Percentiles rank a stretch among this genome's conserved stretches.
These are phyloP conservation scores for Neurospora sp. DNA, from an alignment of 495 filamentous ascomycete genomes.

Conservation along the genomic window DNA sequence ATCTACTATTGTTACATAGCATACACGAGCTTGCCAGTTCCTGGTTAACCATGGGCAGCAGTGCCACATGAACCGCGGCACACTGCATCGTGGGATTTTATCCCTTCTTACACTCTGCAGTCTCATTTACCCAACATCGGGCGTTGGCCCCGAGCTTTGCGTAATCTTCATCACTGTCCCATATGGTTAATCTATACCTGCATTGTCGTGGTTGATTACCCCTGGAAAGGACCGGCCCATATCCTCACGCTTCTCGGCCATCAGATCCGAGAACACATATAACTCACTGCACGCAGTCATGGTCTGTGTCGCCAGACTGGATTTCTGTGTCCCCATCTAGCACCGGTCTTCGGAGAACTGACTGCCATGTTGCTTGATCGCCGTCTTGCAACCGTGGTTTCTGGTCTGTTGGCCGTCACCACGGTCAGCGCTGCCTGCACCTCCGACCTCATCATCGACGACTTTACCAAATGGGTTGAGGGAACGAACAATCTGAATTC, in stretches of 20 bases:
- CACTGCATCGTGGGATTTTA: conserved; percentile 16
- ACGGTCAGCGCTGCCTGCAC: conserved; percentile 31
- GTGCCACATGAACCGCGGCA: not conserved
- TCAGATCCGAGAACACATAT: not conserved
- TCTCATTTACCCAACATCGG: conserved; percentile 11
- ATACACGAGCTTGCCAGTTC: not conserved
- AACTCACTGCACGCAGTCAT: conserved; percentile 2
- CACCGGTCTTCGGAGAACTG: not conserved
- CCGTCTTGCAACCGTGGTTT: conserved; percentile 16
- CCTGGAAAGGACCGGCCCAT: conserved; percentile 1
- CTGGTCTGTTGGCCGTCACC: conserved; percentile 14
- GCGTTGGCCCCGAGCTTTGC: conserved; percentile 8
- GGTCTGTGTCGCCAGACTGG: not conserved
- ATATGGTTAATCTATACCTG: conserved; percentile 12
- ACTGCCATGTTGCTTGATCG: conserved; percentile 15
- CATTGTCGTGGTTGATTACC: conserved; percentile 1
- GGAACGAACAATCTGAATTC: conserved; percentile 39
- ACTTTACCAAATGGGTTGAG: conserved; percentile 42
- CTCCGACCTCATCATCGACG: conserved; percentile 43
- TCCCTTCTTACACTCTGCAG: conserved; percentile 20
- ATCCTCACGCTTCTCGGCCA: not conserved
- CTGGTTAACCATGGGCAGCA: not conserved
- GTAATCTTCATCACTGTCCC: conserved; percentile 18
- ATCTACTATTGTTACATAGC: not conserved
- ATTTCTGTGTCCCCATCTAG: not conserved